Conservation (phyloP, 306 rosid species). For the Argentina anserina region DNA sequence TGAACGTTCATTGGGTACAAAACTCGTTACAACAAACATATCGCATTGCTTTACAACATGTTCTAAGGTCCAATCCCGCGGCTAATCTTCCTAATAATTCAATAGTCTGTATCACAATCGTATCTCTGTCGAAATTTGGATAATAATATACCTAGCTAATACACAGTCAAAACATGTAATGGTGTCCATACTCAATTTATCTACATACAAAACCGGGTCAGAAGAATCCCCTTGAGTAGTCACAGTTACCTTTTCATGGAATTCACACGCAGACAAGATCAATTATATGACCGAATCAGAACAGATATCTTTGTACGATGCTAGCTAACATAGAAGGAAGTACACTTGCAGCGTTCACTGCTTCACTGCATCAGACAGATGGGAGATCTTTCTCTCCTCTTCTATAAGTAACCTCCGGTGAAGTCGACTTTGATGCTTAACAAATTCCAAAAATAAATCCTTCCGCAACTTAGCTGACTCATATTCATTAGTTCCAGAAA, state of each 20-base stretch:
- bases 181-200: background rate
- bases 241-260: background rate
- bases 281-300: background rate
- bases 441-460: slow-evolving; percentile 44
- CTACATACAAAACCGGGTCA: background rate
- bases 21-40: too few species aligned
- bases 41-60: too few species aligned
- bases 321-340: background rate
- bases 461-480: slow-evolving; percentile 36
- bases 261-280: background rate
- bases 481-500: slow-evolving; percentile 42
- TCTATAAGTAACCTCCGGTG: slow-evolving; percentile 43
- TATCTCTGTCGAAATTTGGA: background rate
- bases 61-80: too few species aligned
- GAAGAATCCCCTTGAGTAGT: background rate
- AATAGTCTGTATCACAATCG: too few species aligned
- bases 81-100: too few species aligned
- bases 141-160: background rate
- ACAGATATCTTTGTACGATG: background rate
- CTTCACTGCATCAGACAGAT: background rate
- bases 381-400: slow-evolving; percentile 39
- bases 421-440: slow-evolving; percentile 38
- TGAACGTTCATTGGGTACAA: too few species aligned
- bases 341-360: background rate
- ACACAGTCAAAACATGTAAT: background rate